phyloP scores from a whole-genome alignment of 306 rosid genomes.

The Pyrus bretschneideri region DNA sequence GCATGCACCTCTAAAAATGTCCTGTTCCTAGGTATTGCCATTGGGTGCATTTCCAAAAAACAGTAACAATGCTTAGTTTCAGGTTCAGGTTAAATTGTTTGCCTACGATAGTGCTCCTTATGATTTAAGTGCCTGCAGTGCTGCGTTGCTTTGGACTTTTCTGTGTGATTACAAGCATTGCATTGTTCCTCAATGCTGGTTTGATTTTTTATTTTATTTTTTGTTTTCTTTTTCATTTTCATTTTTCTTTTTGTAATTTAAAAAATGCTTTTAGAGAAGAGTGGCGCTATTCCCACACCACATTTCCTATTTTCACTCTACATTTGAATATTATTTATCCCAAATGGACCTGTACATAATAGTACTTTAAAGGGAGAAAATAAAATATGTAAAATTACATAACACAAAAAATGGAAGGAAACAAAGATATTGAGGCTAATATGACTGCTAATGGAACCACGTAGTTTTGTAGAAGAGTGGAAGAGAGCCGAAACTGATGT shows the following conservation, averaged over 20 bases:
- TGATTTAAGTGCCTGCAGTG: not conserved
- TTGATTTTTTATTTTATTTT: too few relatives aligned
- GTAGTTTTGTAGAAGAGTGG: not conserved
- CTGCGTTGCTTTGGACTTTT: not conserved
- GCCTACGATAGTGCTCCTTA: not conserved
- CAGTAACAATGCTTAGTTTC: not conserved
- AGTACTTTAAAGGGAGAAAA: not conserved
- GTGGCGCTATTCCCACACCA: not conserved
- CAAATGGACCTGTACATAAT: not conserved
- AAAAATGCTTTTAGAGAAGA: not conserved
- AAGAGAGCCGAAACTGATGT: not conserved
- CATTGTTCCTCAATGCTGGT: not conserved
- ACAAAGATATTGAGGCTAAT: not conserved
- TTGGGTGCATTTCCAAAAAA: not conserved
- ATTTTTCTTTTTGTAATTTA: too few relatives aligned
- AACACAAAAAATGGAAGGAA: too few relatives aligned
- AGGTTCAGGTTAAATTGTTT: too few relatives aligned
- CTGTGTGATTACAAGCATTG: not conserved
- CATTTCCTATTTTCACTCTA: not conserved
- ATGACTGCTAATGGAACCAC: not conserved
- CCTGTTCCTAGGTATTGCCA: not conserved
- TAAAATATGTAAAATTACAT: too few relatives aligned
- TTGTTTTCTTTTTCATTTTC: too few relatives aligned
- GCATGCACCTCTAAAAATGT: not conserved
- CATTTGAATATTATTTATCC: not conserved